Percentiles rank a stretch among this genome's conserved stretches.
These are phyloP conservation scores for Herpomyces periplanetae DNA, from an alignment of 2,329 filamentous ascomycete genomes.

Conservation along the genomic window DNA sequence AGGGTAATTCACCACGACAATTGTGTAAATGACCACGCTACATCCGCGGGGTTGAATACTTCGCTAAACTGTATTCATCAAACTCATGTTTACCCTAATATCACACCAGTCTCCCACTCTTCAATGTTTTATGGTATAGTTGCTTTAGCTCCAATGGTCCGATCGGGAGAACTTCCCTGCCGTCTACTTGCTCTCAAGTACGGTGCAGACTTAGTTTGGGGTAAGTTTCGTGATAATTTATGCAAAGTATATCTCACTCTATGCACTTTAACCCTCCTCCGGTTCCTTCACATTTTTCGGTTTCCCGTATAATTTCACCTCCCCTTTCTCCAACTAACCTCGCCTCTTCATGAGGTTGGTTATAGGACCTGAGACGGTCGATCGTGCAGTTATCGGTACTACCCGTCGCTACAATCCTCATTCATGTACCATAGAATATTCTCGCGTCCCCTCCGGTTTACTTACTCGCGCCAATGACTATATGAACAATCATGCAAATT, in stretches of 20 bases:
- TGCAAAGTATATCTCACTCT: too few species aligned
- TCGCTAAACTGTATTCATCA: too few species aligned
- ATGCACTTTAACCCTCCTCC: too few species aligned
- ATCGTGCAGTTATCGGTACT: slow-evolving; percentile 60
- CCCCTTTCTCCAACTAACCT: neutral
- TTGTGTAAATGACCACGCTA: too few species aligned
- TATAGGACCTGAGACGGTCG: slow-evolving; percentile 66
- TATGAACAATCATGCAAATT: neutral
- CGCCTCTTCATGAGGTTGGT: slow-evolving; percentile 3
- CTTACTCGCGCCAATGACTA: slow-evolving; percentile 20
- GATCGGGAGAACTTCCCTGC: slow-evolving; percentile 75
- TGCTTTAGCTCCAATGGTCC: slow-evolving; percentile 87
- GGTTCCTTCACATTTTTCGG: too few species aligned
- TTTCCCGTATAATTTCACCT: too few species aligned
- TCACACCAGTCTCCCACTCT: too few species aligned
- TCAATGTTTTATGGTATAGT: too few species aligned
- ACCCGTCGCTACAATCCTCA: slow-evolving; percentile 31
- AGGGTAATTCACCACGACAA: too few species aligned
- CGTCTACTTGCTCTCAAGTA: slow-evolving; percentile 65
- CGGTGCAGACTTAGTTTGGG: slow-evolving; percentile 87
- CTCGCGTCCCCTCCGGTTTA: slow-evolving; percentile 27
- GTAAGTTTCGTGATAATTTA: slow-evolving; percentile 11
- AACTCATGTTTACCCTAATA: too few species aligned
- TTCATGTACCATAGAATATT: slow-evolving; percentile 51
- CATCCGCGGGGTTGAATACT: too few species aligned